A percentile compares a stretch with the other conserved stretches of the same genome.
Evolutionary conservation across 2,329 filamentous ascomycete species (phyloP).

Genomic region (Harringtonia aguacate): DNA sequence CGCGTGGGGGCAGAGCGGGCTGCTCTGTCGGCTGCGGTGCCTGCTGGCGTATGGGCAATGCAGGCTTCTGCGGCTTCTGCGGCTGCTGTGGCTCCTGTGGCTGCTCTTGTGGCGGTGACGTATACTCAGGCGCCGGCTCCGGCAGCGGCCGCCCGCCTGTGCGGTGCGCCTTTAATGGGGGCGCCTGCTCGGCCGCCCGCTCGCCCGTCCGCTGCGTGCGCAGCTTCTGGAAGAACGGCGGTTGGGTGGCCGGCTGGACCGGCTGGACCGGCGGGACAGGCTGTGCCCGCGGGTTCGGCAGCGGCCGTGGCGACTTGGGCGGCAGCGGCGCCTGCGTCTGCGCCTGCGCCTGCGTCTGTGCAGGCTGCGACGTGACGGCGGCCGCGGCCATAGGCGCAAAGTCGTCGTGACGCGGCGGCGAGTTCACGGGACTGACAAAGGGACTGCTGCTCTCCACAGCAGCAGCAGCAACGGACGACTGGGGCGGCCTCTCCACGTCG

Average conservation of each 20-base stretch:
- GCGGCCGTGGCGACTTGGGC: slow-evolving; percentile 23
- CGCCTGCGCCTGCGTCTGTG: neutral
- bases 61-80: neutral
- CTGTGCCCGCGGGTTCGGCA: slow-evolving; percentile 25
- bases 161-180: neutral
- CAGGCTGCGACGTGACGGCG: neutral
- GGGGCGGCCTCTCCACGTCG: slow-evolving; percentile 6
- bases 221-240: slow-evolving; percentile 12
- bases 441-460: neutral
- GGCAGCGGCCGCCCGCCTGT: neutral
- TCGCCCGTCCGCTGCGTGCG: slow-evolving; percentile 22
- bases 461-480: neutral
- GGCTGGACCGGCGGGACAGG: neutral
- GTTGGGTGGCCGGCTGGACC: no score
- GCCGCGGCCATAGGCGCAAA: neutral
- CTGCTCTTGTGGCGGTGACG: slow-evolving; percentile 4
- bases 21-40: slow-evolving; percentile 11
- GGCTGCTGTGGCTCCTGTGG: slow-evolving; percentile 11
- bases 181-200: slow-evolving; percentile 11
- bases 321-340: slow-evolving; percentile 12
- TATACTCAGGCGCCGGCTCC: slow-evolving; percentile 6
- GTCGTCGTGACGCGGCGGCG: no score
- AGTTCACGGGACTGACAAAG: no score
- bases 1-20: neutral
- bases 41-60: no score